A percentile compares a stretch with the other conserved stretches of the same genome.
These are phyloP conservation scores for Exophiala dermatitidis DNA, from an alignment of 2,329 filamentous ascomycete genomes.

Conservation along the genomic window DNA sequence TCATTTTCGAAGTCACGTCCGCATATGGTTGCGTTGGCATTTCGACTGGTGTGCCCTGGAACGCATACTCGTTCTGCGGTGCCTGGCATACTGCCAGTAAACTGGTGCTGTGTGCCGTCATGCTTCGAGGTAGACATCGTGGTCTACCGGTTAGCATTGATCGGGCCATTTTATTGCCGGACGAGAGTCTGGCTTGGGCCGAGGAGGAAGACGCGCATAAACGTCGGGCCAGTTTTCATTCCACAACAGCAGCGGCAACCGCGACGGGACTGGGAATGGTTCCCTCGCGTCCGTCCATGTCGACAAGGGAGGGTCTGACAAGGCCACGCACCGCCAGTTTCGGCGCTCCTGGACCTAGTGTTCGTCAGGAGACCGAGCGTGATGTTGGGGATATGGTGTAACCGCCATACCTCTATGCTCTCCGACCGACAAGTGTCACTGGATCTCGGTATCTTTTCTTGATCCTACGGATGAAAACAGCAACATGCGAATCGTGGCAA, in stretches of 20 bases:
- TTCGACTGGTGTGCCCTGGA: slow-evolving; percentile 39
- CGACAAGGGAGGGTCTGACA: background rate
- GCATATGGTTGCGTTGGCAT: slow-evolving; percentile 42
- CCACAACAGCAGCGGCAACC: background rate
- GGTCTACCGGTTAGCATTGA: slow-evolving; percentile 52
- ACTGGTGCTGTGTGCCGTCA: slow-evolving; percentile 49
- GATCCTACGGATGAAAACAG: too few relatives aligned
- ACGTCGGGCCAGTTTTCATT: slow-evolving; percentile 5
- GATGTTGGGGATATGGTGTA: background rate
- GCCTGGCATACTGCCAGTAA: slow-evolving; percentile 46
- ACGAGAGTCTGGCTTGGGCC: slow-evolving; percentile 36
- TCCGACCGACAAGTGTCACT: too few relatives aligned
- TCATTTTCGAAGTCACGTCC: slow-evolving; percentile 44
- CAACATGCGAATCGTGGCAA: too few relatives aligned
- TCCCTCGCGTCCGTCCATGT: background rate
- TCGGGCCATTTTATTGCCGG: slow-evolving; percentile 37
- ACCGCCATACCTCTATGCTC: background rate
- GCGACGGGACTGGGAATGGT: background rate
- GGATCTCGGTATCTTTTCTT: too few relatives aligned
- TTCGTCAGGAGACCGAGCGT: background rate
- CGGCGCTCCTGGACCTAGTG: background rate
- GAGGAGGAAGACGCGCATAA: slow-evolving; percentile 38
- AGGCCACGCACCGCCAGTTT: background rate
- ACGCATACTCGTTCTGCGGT: slow-evolving; percentile 43
- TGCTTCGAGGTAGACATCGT: slow-evolving; percentile 50